Evolutionary conservation across 2,329 filamentous ascomycete species (phyloP), one percentile per base, ranked within the genome.

Genomic region (Xylariaceae sp.): DNA sequence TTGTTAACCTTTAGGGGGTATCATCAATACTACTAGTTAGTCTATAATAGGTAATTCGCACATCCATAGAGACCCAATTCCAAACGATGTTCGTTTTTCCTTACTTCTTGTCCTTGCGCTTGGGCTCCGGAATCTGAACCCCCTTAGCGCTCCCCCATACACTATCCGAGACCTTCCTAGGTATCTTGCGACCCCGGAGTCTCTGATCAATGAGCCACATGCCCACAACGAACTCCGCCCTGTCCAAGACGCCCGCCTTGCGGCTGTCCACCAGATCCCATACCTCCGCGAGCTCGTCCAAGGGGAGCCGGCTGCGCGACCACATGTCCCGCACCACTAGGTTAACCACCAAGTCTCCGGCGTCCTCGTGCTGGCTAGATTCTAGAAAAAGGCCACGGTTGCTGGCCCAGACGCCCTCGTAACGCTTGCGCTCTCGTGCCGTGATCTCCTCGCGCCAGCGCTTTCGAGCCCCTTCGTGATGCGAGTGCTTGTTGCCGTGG

Each of bases 341-440:
- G 65, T 87, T 89, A 32, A 81, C 79, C 2, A 93, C 87, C 44
- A 81, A 78, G 14, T 84, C 79, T 1, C 73, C 73, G 60, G 12
- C 60, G 40, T 23, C 46, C 37, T 9, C 7, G 32, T 21, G 19
- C 20, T 16, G 19, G 12, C 40, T 44, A 9, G 41, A 42, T 19
- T 57, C 52, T 2, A 81, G 69, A 7, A 84, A 73, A 0, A 85
- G 56, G 0, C 90, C 90, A 47, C 86, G 84, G 66, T 95, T 95
- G 42, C 89, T 90, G 1, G 90, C 90, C 89, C 90, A 95, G 1
- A 95, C 83, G 2, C 89, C 90, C 71, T 93, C 90, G 71, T 95
- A 95, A 1, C 90, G 81, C 67, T 89, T 89, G n/a, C 89, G 79
- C 68, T 95, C 89, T 4, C 84, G 78, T 46, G 84, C 81, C 0